Base-by-base conservation (phyloP, 2,329 filamentous ascomycete species). In the Lasiodiplodia citricola region DNA sequence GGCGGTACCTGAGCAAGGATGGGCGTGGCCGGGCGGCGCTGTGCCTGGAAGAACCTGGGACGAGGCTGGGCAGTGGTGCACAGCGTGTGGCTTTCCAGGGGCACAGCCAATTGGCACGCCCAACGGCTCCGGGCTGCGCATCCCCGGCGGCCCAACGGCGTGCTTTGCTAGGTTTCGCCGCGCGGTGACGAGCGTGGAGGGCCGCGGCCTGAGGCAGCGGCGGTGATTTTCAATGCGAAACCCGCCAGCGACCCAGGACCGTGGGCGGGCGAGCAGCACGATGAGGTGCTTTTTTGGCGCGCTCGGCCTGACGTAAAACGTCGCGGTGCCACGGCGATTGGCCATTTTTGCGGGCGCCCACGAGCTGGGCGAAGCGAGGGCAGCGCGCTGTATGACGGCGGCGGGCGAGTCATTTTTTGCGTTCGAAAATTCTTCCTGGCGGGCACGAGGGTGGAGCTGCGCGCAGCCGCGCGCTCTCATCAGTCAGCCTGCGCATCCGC, bases 201-300 rank as follows among this genome's bases (percentile, higher is more conserved):
- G 37, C 37, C 10, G n/a, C 8, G 52, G 58, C 58, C 58, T 62
- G 25, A 62, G 58, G 58, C 58, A 50, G 58, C 41, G 25, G 25
- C 13, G 4, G 44, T 44, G 51, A 55, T 66, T 66, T 55, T 66
- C 63, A 66, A 66, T 66, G 63, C 63, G 63, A 66, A 66, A 66
- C 63, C 60, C 31, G 63, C 63, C 63, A 51, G 47, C 62, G 62
- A 65, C 62, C 62, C 62, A 54, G 62, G 28, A 21, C 62, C 47
- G 47, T 31, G 62, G 62, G 47, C 13, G 44, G 14, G 21, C 56
- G 56, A 18, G 37, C 56, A 25, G 41, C 57, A 62, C 57, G 16
- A 23, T 21, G 54, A n/a, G 23, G 18, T 23, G n/a, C 50, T 52
- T 55, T 28, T 55, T 55, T 25, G 25, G 52, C 52, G 52, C 52